These are phyloP conservation scores for Tetrapisispora taiwanensis DNA, from an alignment of 805 yeast species.

Conservation along the genomic window DNA sequence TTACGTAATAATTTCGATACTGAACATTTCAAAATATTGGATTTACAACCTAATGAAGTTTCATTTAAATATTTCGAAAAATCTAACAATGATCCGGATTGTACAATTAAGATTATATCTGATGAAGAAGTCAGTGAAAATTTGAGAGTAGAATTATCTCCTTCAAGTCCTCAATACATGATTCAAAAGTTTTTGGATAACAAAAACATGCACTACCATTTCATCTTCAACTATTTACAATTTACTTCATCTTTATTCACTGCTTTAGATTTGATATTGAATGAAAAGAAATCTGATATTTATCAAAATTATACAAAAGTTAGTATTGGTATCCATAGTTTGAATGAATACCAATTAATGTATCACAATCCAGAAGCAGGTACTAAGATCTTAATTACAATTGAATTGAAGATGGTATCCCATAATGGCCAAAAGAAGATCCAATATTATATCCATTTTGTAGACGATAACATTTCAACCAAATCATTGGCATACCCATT, in stretches of 20 bases:
- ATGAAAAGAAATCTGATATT: conserved; percentile 5
- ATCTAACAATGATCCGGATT: conserved; percentile 19
- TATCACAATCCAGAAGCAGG: conserved; percentile 21
- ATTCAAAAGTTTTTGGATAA: conserved; percentile 26
- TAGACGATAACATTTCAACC: conserved; percentile 21
- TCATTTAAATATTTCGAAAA: conserved; percentile 27
- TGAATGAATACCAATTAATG: conserved; percentile 24
- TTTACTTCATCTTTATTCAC: conserved; percentile 26
- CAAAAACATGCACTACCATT: conserved; percentile 24
- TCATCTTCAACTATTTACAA: conserved; percentile 28
- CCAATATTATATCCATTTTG: conserved; percentile 23
- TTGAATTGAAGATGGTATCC: conserved; percentile 23
- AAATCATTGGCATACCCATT: conserved; percentile 22
- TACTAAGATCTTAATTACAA: conserved; percentile 19
- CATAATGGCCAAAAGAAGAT: conserved; percentile 19
- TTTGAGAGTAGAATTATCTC: conserved; percentile 22
- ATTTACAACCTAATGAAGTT: conserved; percentile 27
- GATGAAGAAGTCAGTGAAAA: conserved; percentile 23
- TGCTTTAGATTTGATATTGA: conserved; percentile 12
- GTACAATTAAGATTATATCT: conserved; percentile 25
- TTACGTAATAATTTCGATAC: conserved; percentile 27
- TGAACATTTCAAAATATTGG: conserved; percentile 24
- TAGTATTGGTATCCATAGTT: conserved; percentile 21
- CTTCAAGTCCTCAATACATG: conserved; percentile 27
- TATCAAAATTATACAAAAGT: conserved; percentile 13